Percentiles rank a stretch among this genome's conserved stretches.
These are phyloP conservation scores for Diplodia scrobiculata DNA, from an alignment of 2,329 filamentous ascomycete genomes.

Conservation along the genomic window DNA sequence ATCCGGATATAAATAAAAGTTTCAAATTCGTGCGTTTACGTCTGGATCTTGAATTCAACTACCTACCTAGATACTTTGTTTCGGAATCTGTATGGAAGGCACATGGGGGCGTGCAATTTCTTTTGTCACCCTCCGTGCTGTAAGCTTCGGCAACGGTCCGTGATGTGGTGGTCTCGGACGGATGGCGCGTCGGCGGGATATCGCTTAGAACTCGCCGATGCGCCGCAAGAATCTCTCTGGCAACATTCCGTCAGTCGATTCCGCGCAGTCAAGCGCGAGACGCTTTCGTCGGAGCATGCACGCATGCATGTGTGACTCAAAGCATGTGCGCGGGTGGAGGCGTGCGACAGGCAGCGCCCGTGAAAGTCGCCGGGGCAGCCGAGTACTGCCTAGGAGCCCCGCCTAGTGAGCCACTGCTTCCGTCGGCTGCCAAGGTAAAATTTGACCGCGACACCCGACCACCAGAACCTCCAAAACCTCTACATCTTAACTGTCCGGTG, in stretches of 20 bases:
- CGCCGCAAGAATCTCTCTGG: neutral
- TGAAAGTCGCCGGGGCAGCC: conserved; percentile 12
- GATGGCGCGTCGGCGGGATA: neutral
- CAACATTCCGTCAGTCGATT: neutral
- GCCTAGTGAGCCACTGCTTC: conserved; percentile 5
- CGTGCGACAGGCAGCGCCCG: neutral
- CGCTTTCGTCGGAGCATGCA: neutral
- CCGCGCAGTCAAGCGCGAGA: neutral
- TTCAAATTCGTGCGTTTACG: too few species aligned
- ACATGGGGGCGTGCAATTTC: too few species aligned
- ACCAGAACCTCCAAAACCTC: neutral
- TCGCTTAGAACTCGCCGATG: neutral
- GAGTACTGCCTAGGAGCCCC: neutral
- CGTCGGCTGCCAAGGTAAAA: neutral
- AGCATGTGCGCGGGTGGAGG: neutral
- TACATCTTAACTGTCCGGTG: neutral
- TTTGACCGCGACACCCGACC: neutral
- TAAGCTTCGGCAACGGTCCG: conserved; percentile 2
- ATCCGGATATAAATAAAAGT: too few species aligned
- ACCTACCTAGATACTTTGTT: too few species aligned
- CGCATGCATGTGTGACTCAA: neutral
- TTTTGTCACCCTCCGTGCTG: too few species aligned
- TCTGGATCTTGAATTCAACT: too few species aligned
- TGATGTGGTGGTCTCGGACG: neutral
- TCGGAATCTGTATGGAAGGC: too few species aligned